phyloP scores from a whole-genome alignment of 495 filamentous ascomycete genomes.

The Talaromyces thailandensis region DNA sequence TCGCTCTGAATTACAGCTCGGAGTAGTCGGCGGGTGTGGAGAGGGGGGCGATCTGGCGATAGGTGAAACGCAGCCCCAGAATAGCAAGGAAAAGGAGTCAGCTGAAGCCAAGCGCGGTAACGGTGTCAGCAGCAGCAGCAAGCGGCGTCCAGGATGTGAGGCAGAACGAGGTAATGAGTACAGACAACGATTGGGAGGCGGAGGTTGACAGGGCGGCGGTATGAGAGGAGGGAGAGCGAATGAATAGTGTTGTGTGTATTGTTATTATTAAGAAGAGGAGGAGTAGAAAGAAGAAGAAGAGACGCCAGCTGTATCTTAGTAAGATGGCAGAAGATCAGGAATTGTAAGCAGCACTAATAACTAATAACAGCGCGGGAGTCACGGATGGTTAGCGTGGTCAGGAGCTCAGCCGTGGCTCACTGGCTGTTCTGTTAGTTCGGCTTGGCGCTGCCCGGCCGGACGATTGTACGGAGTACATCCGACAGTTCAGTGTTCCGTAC shows the following conservation, averaged over 20 bases:
- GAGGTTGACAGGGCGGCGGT: background rate
- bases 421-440: background rate
- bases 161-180: background rate
- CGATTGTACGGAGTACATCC: background rate
- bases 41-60: background rate
- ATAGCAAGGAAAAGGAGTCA: background rate
- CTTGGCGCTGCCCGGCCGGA: background rate
- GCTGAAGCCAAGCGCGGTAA: background rate
- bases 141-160: background rate
- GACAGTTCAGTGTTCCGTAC: no score
- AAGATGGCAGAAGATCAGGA: background rate
- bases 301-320: background rate
- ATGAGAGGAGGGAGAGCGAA: background rate
- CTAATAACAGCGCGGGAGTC: background rate
- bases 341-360: background rate
- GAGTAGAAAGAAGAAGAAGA: background rate
- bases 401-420: background rate
- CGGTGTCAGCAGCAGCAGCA: background rate
- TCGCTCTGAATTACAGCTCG: background rate
- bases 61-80: background rate
- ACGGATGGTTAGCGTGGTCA: background rate
- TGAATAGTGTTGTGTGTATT: background rate
- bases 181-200: background rate
- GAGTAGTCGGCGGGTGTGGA: background rate
- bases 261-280: background rate